Conservation (phyloP, 2,329 filamentous ascomycete genomes). For the Tolypocladium guangdongense region DNA sequence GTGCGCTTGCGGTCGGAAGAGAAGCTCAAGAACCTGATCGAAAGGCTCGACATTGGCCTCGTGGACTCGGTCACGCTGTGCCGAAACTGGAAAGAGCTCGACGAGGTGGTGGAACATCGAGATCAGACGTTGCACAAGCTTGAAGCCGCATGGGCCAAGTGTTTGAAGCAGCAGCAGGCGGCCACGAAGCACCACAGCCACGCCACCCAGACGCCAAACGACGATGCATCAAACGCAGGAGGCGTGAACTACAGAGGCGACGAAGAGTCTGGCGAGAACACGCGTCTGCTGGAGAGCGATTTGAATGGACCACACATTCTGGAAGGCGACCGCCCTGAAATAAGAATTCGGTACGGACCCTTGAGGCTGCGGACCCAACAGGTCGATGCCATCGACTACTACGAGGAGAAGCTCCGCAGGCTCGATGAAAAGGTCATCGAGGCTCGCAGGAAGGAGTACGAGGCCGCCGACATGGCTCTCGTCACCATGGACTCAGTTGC, state of each 20-base stretch:
- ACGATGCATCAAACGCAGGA: conserved; percentile 12
- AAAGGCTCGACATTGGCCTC: conserved; percentile 77
- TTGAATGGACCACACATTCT: conserved; percentile 15
- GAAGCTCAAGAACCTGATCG: conserved; percentile 76
- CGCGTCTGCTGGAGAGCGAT: conserved; percentile 45
- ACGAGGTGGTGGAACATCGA: conserved; percentile 60
- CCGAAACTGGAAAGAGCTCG: conserved; percentile 74
- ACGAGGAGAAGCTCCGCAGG: conserved; percentile 70
- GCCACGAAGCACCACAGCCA: conserved; percentile 4
- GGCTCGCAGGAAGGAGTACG: conserved; percentile 65
- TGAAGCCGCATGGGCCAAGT: conserved; percentile 73
- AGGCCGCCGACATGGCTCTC: conserved; percentile 75
- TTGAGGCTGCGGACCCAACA: conserved; percentile 60
- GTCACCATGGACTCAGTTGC: conserved; percentile 96
- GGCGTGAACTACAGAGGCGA: conserved; percentile 20
- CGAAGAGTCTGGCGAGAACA: conserved; percentile 42
- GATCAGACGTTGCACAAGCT: conserved; percentile 56
- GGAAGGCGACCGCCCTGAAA: conserved; percentile 50
- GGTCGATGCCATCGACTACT: conserved; percentile 90
- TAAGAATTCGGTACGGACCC: conserved; percentile 68
- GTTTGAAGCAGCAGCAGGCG: conserved; percentile 25
- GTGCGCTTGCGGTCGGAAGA: conserved; percentile 66
- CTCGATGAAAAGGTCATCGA: conserved; percentile 64
- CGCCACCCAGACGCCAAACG: conserved; percentile 2
- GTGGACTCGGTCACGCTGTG: conserved; percentile 84